Evolutionary conservation across 1,139 yeast genomes (phyloP), one percentile per base, ranked within the genome.

Genomic region (Meyerozyma guilliermondii): DNA sequence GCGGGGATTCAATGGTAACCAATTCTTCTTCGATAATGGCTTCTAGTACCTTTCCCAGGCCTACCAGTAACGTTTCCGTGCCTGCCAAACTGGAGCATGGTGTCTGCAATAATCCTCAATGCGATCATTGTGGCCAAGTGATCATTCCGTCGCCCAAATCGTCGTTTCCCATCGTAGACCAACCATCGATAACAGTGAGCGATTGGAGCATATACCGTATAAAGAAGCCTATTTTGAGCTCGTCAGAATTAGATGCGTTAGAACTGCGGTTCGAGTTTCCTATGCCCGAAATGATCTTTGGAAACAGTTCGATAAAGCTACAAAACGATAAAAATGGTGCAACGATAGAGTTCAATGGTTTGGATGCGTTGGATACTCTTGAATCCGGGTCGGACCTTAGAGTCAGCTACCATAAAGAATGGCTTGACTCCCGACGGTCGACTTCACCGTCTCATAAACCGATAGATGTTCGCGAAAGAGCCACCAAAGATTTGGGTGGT

Each of bases 221-320:
- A 39, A 81, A 88, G 57, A 78, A 77, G 43, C 95, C 98, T 0
- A 92, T 92, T 38, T 66, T 88, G 46, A 83, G 78, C 50, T 73
- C 92, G 1, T 68, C 65, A 3, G 96, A 89, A 58, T 76, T 92
- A 45, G 97, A 89, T 46, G 66, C 65, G 9, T 74, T 84, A 52
- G 78, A 74, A 6, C 61, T 76, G n/a, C 55, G 74, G 43, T 74
- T 84, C 45, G 80, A 81, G 9, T 79, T 92, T 50, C 96, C 98
- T 0, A 66, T 92, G 41, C 99, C 99, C 0, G 99, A 92, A 59
- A 92, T 92, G 98, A 89, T 92, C 13, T 92, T 92, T 65, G 98
- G 98, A n/a, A 81, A 87, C 51, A 91, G 87, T 58, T 63, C 65
- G 46, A 81, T 89, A n/a, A 71, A 68, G 41, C 58, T 87, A 7